These are phyloP conservation scores for Metschnikowia anglica DNA, from an alignment of 805 yeast genomes.

Conservation along the genomic window DNA sequence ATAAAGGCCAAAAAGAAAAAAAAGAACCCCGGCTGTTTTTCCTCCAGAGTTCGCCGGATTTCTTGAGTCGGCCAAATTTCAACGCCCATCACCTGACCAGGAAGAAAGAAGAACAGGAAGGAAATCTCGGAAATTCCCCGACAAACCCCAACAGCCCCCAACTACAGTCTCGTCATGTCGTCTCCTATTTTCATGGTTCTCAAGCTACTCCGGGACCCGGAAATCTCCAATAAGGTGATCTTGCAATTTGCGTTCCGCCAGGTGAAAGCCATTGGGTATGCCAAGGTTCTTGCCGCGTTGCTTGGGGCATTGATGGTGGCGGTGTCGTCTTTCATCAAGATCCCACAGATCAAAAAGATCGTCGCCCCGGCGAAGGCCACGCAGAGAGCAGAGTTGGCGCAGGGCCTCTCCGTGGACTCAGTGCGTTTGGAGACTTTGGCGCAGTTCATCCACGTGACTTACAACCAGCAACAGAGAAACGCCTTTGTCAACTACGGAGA, in stretches of 20 bases:
- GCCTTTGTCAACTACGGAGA: constrained; percentile 43
- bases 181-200: constrained; percentile 22
- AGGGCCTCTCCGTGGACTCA: constrained; percentile 38
- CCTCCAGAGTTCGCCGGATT: no score
- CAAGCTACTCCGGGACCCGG: constrained; percentile 39
- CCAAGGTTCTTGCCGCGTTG: constrained; percentile 32
- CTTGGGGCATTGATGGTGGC: constrained; percentile 38
- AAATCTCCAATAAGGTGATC: constrained; percentile 39
- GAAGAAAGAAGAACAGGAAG: neutral
- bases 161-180: constrained; percentile 5
- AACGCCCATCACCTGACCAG: neutral
- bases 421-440: constrained; percentile 37
- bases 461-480: constrained; percentile 35
- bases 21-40: neutral
- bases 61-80: no score
- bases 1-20: no score
- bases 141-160: neutral
- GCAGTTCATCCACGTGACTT: constrained; percentile 40
- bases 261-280: constrained; percentile 34
- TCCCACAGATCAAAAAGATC: constrained; percentile 43
- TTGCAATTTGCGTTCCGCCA: constrained; percentile 38
- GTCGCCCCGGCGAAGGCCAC: constrained; percentile 26
- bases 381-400: constrained; percentile 31
- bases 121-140: neutral
- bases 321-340: constrained; percentile 37